These are phyloP conservation scores for Pythium aristosporum DNA, from an alignment of 352 stramenopile species.

Conservation along the genomic window DNA sequence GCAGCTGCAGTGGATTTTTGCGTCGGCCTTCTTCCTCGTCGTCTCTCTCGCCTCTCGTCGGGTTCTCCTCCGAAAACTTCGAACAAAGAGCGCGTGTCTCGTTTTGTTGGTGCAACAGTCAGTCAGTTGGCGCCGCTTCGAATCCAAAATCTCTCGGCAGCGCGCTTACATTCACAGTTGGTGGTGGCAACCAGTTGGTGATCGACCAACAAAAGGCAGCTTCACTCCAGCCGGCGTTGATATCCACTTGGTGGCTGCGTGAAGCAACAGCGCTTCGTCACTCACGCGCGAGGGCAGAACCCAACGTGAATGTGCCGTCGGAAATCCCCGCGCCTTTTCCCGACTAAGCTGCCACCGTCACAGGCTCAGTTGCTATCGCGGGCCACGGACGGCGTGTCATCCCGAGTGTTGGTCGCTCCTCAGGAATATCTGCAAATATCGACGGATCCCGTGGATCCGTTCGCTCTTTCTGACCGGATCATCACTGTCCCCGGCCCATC, in stretches of 20 bases:
- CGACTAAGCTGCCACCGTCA: not conserved
- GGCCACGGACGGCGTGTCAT: not conserved
- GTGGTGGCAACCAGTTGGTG: too few species aligned
- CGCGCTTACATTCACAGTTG: too few species aligned
- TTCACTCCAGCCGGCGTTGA: too few species aligned
- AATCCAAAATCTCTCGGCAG: not conserved
- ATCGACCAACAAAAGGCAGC: too few species aligned
- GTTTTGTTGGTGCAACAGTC: slow-evolving; percentile 4
- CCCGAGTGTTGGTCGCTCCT: slow-evolving; percentile 17
- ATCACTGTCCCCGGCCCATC: not conserved
- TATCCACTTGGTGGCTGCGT: not conserved
- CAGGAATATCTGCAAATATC: slow-evolving; percentile 10
- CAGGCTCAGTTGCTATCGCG: not conserved
- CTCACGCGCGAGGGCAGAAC: not conserved
- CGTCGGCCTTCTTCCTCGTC: not conserved
- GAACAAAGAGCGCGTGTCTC: slow-evolving; percentile 1
- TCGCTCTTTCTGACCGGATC: slow-evolving; percentile 8
- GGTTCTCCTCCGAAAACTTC: not conserved
- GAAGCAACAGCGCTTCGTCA: not conserved
- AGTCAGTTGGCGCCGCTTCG: not conserved
- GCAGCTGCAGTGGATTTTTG: slow-evolving; percentile 6
- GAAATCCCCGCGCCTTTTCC: not conserved
- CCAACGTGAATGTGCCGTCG: not conserved
- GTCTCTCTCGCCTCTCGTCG: not conserved
- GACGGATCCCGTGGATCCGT: not conserved